These are phyloP conservation scores for Aureococcus anophagefferens DNA, from an alignment of 108 stramenopile species.

Conservation along the genomic window DNA sequence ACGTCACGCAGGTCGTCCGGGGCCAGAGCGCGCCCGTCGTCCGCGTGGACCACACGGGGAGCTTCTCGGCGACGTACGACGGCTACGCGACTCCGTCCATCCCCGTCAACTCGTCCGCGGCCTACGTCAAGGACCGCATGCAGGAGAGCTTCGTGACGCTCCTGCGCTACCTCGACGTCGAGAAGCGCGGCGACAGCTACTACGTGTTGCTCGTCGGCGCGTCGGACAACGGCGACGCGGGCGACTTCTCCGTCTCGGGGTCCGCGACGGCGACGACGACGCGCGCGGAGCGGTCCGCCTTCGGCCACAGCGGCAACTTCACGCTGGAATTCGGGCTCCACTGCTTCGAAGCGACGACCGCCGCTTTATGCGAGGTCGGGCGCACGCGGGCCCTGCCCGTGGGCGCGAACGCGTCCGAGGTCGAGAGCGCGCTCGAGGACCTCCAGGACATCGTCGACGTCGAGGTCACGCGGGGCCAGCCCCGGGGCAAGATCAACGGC, in stretches of 20 bases:
- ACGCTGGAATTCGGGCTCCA: conserved; percentile 18
- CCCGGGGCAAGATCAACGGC: background rate
- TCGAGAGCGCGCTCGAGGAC: conserved; percentile 26
- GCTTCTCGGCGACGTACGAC: background rate
- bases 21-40: conserved; percentile 22
- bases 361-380: conserved; percentile 16
- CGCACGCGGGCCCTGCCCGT: conserved; percentile 4
- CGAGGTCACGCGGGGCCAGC: conserved; percentile 8
- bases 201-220: conserved; percentile 14
- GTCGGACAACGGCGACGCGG: conserved; percentile 8
- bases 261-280: background rate
- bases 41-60: background rate
- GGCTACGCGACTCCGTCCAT: background rate
- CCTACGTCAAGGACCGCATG: background rate
- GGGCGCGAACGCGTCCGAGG: conserved; percentile 24
- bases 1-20: conserved; percentile 22
- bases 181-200: background rate
- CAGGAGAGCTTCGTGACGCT: conserved; percentile 21
- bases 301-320: conserved; percentile 30
- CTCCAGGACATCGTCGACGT: conserved; percentile 27
- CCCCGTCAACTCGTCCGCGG: background rate
- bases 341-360: background rate
- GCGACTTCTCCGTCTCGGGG: background rate
- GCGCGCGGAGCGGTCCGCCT: background rate
- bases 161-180: conserved; percentile 12